Evolutionary conservation across 2,329 filamentous ascomycete genomes (phyloP).

Genomic region (Albifimbria verrucaria): DNA sequence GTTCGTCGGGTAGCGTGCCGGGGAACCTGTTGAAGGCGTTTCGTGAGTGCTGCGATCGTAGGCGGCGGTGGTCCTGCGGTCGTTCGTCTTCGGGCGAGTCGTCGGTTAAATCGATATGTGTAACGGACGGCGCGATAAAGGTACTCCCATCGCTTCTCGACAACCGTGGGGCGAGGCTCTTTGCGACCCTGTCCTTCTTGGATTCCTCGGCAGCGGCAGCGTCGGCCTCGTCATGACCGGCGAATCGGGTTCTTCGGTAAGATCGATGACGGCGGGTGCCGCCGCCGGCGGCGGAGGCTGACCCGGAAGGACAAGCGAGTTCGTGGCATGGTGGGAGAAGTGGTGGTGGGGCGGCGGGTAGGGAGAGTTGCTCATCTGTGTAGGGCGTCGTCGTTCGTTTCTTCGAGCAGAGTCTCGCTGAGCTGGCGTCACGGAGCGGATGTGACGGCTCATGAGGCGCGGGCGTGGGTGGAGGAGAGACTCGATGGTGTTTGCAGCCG

Average conservation of each 20-base stretch:
- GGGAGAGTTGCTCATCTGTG: conserved; percentile 5
- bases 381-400: neutral
- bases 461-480: conserved; percentile 15
- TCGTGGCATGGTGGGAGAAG: no score
- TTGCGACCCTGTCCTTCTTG: conserved; percentile 38
- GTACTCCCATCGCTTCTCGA: conserved; percentile 42
- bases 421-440: neutral
- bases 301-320: conserved; percentile 1
- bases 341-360: neutral
- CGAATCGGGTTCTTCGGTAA: conserved; percentile 49
- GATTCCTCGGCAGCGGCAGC: conserved; percentile 25
- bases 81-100: conserved; percentile 38
- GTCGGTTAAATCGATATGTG: conserved; percentile 51
- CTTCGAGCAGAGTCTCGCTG: neutral
- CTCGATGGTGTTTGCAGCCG: neutral
- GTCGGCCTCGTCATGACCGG: conserved; percentile 31
- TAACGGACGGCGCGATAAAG: conserved; percentile 13
- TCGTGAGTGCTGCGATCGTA: conserved; percentile 12
- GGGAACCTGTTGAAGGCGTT: neutral
- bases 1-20: conserved; percentile 9
- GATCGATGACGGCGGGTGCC: conserved; percentile 39
- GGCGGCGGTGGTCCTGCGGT: conserved; percentile 8
- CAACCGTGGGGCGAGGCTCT: conserved; percentile 38
- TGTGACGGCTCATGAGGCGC: conserved; percentile 3
- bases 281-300: conserved; percentile 13